Conservation (phyloP, 345 rosid genomes). For the thale cress (Arabidopsis thaliana) region DNA sequence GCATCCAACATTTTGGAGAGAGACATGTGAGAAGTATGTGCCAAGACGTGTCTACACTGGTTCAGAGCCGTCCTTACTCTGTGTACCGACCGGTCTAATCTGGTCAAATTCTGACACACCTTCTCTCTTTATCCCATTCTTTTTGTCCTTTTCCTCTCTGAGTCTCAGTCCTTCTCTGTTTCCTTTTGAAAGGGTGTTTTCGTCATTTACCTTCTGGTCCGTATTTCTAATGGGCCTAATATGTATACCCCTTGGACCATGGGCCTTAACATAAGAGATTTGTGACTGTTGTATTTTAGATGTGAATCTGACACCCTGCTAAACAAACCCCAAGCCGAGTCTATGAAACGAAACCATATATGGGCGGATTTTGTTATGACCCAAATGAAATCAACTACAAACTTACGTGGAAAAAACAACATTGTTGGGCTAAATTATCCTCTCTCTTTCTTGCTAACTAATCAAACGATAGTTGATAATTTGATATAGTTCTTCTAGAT, state of each 20-base stretch:
- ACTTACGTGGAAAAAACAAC: neutral
- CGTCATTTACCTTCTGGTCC: conserved; percentile 8
- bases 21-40: conserved; percentile 45
- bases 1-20: conserved; percentile 29
- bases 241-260: neutral
- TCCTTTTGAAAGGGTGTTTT: neutral
- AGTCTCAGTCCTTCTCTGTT: neutral
- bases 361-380: neutral
- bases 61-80: conserved; percentile 44
- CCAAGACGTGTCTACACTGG: conserved; percentile 35
- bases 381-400: neutral
- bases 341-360: neutral
- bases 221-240: neutral
- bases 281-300: neutral
- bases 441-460: neutral
- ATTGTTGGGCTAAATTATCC: conserved; percentile 20
- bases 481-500: neutral
- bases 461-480: neutral
- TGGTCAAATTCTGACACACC: conserved; percentile 43
- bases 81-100: conserved; percentile 41
- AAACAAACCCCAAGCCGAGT: neutral
- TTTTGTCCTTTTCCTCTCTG: conserved; percentile 30
- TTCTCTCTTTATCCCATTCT: conserved; percentile 31
- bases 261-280: neutral
- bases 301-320: neutral